Percentiles rank a stretch among this genome's conserved stretches.
phyloP scores from a whole-genome alignment of 208 protist species.

The Leptomonas seymouri region DNA sequence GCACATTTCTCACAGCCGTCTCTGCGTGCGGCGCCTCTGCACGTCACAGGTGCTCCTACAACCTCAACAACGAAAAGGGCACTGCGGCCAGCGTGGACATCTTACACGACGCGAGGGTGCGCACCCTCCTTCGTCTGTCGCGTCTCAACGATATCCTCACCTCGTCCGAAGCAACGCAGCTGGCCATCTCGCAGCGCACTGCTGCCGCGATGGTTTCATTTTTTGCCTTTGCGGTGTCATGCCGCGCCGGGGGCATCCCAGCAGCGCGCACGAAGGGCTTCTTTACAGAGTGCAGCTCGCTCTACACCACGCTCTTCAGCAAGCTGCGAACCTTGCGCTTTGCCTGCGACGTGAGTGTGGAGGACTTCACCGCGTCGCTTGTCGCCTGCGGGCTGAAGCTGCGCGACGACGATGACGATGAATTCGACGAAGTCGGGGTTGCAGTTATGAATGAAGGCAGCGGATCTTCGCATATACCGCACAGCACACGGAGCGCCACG shows the following conservation, averaged over 20 bases:
- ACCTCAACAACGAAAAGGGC: not conserved
- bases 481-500: slow-evolving; percentile 19
- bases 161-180: slow-evolving; percentile 9
- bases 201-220: slow-evolving; percentile 63
- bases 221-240: slow-evolving; percentile 68
- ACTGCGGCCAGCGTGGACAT: slow-evolving; percentile 16
- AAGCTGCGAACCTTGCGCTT: slow-evolving; percentile 54
- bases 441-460: not conserved
- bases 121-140: slow-evolving; percentile 66
- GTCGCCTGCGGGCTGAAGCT: slow-evolving; percentile 80
- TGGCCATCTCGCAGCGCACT: slow-evolving; percentile 38
- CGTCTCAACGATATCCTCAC: slow-evolving; percentile 49
- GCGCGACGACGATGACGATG: slow-evolving; percentile 32
- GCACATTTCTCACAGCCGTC: not conserved
- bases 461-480: not conserved
- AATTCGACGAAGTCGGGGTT: slow-evolving; percentile 15
- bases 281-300: slow-evolving; percentile 64
- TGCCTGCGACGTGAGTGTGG: slow-evolving; percentile 51
- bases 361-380: slow-evolving; percentile 74
- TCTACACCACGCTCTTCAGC: slow-evolving; percentile 49
- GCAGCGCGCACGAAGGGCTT: slow-evolving; percentile 62
- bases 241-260: slow-evolving; percentile 41
- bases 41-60: slow-evolving; percentile 6
- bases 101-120: slow-evolving; percentile 54
- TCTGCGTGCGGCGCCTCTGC: not conserved